Percentiles rank a stretch among this genome's conserved stretches.
phyloP scores from a whole-genome alignment of 2,329 filamentous ascomycete genomes.

The Aspergillus japonicus region DNA sequence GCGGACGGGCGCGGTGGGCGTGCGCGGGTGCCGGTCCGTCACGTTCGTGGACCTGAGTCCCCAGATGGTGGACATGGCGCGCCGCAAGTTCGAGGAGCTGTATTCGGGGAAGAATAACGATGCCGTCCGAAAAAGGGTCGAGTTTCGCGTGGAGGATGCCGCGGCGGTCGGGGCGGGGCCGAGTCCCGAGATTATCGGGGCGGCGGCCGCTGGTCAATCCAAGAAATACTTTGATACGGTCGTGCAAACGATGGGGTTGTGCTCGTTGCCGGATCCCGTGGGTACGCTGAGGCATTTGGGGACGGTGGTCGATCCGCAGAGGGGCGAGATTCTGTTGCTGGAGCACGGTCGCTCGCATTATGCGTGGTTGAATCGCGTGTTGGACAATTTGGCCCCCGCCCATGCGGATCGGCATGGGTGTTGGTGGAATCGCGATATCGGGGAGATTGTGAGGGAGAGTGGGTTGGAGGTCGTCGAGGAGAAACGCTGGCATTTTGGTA shows the following conservation, averaged over 20 bases:
- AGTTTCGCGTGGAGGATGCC: constrained; percentile 40
- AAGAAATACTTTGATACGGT: constrained; percentile 44
- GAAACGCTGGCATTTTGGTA: constrained; percentile 49
- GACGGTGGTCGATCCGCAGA: constrained; percentile 38
- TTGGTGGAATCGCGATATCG: constrained; percentile 55
- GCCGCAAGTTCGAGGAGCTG: constrained; percentile 42
- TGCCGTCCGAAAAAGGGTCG: constrained; percentile 14
- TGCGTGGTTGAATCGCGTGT: constrained; percentile 46
- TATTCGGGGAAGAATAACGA: constrained; percentile 27
- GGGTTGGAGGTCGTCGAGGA: constrained; percentile 49
- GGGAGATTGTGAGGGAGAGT: constrained; percentile 47
- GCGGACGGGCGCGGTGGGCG: constrained; percentile 26
- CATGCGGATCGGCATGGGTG: constrained; percentile 53
- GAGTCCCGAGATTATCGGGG: constrained; percentile 2
- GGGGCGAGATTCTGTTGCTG: constrained; percentile 47
- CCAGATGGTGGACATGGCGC: constrained; percentile 49
- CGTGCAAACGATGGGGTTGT: constrained; percentile 52
- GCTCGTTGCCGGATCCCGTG: constrained; percentile 47
- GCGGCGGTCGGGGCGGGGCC: constrained; percentile 18
- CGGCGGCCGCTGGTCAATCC: not conserved
- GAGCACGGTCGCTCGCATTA: constrained; percentile 52
- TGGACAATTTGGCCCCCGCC: constrained; percentile 48
- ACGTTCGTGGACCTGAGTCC: constrained; percentile 51
- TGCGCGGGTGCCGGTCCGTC: constrained; percentile 41
- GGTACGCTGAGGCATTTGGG: constrained; percentile 43